Evolutionary conservation across 805 yeast genomes (phyloP), one percentile per base, ranked within the genome.

Genomic region (Maudiozyma serrabonitensis): DNA sequence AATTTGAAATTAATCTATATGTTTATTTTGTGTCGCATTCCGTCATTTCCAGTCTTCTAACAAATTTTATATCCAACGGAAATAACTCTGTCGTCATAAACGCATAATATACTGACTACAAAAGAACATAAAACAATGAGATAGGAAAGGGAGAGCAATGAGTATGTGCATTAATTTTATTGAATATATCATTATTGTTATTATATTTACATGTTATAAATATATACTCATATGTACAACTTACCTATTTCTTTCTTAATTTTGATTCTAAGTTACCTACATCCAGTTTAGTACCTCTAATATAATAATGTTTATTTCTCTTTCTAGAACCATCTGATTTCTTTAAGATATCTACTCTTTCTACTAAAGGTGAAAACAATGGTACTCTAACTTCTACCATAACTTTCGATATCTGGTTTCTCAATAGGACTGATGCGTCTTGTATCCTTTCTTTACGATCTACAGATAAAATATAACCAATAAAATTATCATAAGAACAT

Each of bases 281-380:
- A 67, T 87, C 95, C 66, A 81, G 70, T 62, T 79, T 81, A 46
- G 83, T 75, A 67, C 78, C 84, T 71, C 96, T 84, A 62, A 93
- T 84, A 69, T 87, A 93, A 75, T 84, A 90, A 59, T 88, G 91
- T 74, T 87, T 91, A 69, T 81, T 80, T 78, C 95, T 81, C 54
- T 76, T 74, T 73, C 84, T 80, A 38, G 55, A 54, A 68, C 87
- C 82, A 61, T 76, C 78, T 54, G 70, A 67, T 67, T 82, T 82
- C 67, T 85, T 77, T 53, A 91, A 67, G 39, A 89, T 67, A 68
- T 90, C 97, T 47, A 91, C 74, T 66, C 83, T 79, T 54, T 81
- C 78, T 49, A 93, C 75, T 48, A 80, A 73, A 7, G 97, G 96
- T 53, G 84, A 84, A 72, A 75, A 91, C 25, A 91, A 69, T 28